Base-by-base conservation (phyloP, 2,329 filamentous ascomycete species). In the Xylaria sp. region DNA sequence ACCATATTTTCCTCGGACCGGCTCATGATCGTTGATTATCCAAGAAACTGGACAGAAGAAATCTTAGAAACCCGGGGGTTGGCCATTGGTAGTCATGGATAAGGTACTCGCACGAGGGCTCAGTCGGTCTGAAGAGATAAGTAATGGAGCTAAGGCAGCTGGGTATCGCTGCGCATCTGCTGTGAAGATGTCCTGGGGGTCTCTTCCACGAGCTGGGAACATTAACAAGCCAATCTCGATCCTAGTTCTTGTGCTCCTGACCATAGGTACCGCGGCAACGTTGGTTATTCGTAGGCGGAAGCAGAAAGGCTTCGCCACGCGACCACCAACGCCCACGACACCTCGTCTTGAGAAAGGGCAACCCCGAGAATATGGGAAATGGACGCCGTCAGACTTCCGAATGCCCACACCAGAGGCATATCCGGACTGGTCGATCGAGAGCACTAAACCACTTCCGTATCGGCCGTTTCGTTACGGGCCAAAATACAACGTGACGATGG, bases 391-490 rank as follows among this genome's bases (percentile, higher is more conserved):
- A 1, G 73, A 76, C 55, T 78, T 76, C 61, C 69, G 69, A 40
- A 74, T 66, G 69, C 75, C 75, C 10, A 75, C 67, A 50, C 75
- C 76, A 13, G 72, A 74, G 0, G 88, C 92, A 0, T 93, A 92
- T 74, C 87, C 88, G 0, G 79, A 88, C 77, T 94, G 92, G 91
- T 88, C 90, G 51, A 78, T 94, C 42, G 83, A 86, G 27, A 81
- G 82, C n/a, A 92, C 91, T 1, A 90, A 91, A 68, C 92, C 92
- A 0, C 85, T 93, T 0, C 91, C 91, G 0, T 95, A 95, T 80
- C 87, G 92, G 5, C 91, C 92, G 0, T 95, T 95, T 79, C 88
- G 91, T 73, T 88, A 93, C 77, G 92, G 92, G 0, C 92, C 92
- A 8, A 91, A 90, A 69, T 93, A 94, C 78, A 87, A 92, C 75